Evolutionary conservation across 2,329 filamentous ascomycete genomes (phyloP), one percentile per base, ranked within the genome.

Genomic region (Juglanconis juglandina): DNA sequence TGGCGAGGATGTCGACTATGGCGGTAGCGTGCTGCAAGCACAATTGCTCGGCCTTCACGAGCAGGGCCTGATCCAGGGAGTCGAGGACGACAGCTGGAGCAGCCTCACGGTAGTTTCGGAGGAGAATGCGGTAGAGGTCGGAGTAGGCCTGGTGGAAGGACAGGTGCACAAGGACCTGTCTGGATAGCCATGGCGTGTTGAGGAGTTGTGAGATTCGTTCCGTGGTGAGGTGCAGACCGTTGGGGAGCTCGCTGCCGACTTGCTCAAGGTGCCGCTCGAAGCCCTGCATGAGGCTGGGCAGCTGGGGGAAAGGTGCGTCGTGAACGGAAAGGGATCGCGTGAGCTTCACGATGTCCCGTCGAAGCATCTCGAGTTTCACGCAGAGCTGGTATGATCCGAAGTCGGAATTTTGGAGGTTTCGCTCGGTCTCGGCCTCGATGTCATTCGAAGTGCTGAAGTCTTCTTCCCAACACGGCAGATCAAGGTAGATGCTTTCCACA

Each of bases 91-190:
- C 67, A 0, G 62, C 58, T 0, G 75, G 76, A 0, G 76, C 73
- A 0, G 75, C 72, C 50, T 79, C 76, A 3, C 71, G 73, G 48
- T 75, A 79, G 11, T 71, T 74, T 2, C 70, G 70, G 3, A 79
- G 64, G 4, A 78, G 70, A n/a, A 78, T 71, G 2, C 77, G 75
- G 57, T 79, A 78, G 4, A 79, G 61, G 52, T 79, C 77, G 63
- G 75, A 78, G 56, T 78, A 72, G 10, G 72, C 75, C 51, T 79
- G 76, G 17, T 78, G 75, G 67, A 72, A 79, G 1, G 72, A 75
- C 17, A 71, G 64, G 60, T 72, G 70, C 7, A 74, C 59, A 66
- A 73, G 69, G n/a, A 75, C 62, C 35, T 63, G 64, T 1, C 66
- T 41, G 5, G 66, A 57, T 7, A 67, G 63, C 66, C 66, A 69